Base-by-base conservation (phyloP, 257 asterid species). In the Osmanthus fragrans region DNA sequence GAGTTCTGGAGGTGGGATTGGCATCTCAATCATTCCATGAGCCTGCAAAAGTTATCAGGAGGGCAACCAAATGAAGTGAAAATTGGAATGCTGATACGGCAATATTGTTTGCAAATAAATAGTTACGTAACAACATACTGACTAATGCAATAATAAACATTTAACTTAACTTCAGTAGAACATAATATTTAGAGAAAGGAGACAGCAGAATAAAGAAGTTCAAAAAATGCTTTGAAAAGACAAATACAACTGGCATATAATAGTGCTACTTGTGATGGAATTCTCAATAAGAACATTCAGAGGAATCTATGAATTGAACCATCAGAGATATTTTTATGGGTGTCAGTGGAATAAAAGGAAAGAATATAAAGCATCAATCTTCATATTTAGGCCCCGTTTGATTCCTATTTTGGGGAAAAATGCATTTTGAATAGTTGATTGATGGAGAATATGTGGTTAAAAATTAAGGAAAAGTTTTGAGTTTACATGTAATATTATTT, bases 1-100 rank as follows among this genome's bases (percentile, higher is more conserved):
- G 74, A 82, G 85, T 80, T 91, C 89, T 27, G 94, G 97, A 37
- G 96, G 89, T 78, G 94, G 96, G 83, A 85, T 63, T 79, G 98
- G 96, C 98, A 93, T 93, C 89, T 93, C 98, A 80, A 93, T 91
- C 75, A 79, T 47, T 73, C 97, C 98, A 78, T 93, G 97, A 56
- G 89, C 89, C 97, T 93, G 77, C 36, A 71, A 33, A 30, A 79
- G 39, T 76, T 73, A 60, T 60, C 30, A n/a, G 21, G 67, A 60
- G 25, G 18, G 19, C 15, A 58, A 21, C 30, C 3, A 2, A 63
- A 63, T 27, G 69, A 63, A 63, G 36, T 4, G 3, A 16, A 25
- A 63, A 63, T 27, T 25, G 69, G 33, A 63, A 27, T 23, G 69
- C 18, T 23, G 67, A 63, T 63, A 23, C 6, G 7, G 18, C 5